phyloP scores from a whole-genome alignment of 257 asterid species.

The Leonotis leonurus region DNA sequence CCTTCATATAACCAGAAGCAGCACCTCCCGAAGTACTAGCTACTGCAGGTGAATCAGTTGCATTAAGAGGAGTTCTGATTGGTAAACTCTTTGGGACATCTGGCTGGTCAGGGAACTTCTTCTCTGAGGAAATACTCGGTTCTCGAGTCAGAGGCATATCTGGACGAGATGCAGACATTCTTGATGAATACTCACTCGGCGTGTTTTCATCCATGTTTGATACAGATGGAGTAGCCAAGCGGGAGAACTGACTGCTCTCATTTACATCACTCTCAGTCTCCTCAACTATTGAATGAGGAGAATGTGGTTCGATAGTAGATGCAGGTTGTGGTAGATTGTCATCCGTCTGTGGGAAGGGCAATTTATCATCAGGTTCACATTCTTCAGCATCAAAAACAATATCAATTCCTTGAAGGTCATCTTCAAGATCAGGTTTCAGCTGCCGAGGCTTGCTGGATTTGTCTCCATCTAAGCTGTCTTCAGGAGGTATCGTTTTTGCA shows the following conservation, averaged over 20 bases:
- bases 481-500: constrained; percentile 42
- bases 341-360: constrained; percentile 83
- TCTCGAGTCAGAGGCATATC: constrained; percentile 52
- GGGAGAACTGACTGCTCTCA: constrained; percentile 49
- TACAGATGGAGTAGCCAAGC: no score
- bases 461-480: constrained; percentile 42
- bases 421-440: constrained; percentile 79
- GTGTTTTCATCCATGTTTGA: constrained; percentile 62
- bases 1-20: constrained; percentile 34
- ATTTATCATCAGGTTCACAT: constrained; percentile 74
- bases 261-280: constrained; percentile 74
- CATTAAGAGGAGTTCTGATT: constrained; percentile 26
- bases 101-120: constrained; percentile 51
- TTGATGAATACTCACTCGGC: constrained; percentile 68
- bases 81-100: constrained; percentile 47
- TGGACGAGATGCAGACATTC: constrained; percentile 70
- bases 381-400: constrained; percentile 96
- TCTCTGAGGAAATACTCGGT: constrained; percentile 73
- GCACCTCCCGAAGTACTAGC: constrained; percentile 37
- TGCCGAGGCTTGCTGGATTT: constrained; percentile 49
- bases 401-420: constrained; percentile 95
- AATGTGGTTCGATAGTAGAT: constrained; percentile 45
- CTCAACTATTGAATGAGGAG: constrained; percentile 87
- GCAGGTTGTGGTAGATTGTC: constrained; percentile 59
- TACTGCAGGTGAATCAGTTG: constrained; percentile 37